Evolutionary conservation across 2,329 filamentous ascomycete genomes (phyloP).

Genomic region (Neoascochyta sp.): DNA sequence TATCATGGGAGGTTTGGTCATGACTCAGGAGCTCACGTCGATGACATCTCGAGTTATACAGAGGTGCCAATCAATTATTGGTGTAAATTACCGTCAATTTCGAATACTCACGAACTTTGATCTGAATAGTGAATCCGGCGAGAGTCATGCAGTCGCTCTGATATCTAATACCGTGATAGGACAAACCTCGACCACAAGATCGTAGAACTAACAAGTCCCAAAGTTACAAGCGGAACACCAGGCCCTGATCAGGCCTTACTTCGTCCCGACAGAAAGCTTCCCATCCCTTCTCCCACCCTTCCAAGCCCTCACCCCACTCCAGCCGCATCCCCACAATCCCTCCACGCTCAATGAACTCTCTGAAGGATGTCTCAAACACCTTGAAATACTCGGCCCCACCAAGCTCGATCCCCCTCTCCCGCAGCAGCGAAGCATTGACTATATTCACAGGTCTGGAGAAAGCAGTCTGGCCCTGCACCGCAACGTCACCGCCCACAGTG

Average conservation of each 20-base stretch:
- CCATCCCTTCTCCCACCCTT: slow-evolving; percentile 21
- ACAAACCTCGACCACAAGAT: too few species aligned
- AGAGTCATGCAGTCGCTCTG: too few species aligned
- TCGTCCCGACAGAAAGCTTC: slow-evolving; percentile 20
- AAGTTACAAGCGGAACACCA: slow-evolving; percentile 11
- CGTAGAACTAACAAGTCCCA: too few species aligned
- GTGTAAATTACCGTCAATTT: too few species aligned
- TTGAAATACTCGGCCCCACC: slow-evolving; percentile 17
- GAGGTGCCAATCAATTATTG: too few species aligned
- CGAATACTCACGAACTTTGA: too few species aligned
- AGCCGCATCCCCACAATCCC: slow-evolving; percentile 11
- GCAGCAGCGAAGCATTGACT: slow-evolving; percentile 18
- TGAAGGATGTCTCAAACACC: slow-evolving; percentile 10
- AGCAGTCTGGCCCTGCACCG: slow-evolving; percentile 5
- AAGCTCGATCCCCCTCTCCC: slow-evolving; percentile 20
- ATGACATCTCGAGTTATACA: too few species aligned
- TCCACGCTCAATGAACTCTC: slow-evolving; percentile 16
- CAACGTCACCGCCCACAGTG: slow-evolving; percentile 15
- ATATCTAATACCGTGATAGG: too few species aligned
- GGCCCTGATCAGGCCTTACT: slow-evolving; percentile 13
- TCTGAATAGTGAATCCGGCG: too few species aligned
- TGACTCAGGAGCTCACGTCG: too few species aligned
- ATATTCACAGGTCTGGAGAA: slow-evolving; percentile 4
- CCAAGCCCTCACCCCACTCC: slow-evolving; percentile 20
- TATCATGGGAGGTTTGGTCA: too few species aligned